A percentile compares a stretch with the other conserved stretches of the same genome.
Conservation (phyloP, 768 basidiomycete species). For the Mycena chlorophos region DNA sequence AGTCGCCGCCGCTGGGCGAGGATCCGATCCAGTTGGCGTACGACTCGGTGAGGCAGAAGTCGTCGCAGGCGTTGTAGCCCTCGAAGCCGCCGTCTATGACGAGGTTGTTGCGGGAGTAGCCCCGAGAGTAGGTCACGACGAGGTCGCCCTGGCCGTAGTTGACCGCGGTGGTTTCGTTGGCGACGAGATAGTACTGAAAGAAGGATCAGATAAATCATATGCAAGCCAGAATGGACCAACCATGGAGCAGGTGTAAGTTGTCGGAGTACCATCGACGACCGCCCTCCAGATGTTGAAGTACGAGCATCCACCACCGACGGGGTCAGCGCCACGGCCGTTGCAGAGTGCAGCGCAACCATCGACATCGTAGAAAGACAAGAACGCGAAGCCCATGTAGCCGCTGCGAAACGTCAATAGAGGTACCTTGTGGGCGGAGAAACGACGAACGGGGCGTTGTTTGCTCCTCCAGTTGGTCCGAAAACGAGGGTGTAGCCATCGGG, state of each 20-base stretch:
- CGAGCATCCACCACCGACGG: slow-evolving; percentile 44
- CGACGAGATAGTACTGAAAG: slow-evolving; percentile 13
- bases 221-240: slow-evolving; percentile 28
- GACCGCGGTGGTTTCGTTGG: slow-evolving; percentile 14
- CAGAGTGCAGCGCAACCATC: slow-evolving; percentile 44
- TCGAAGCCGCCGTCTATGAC: slow-evolving; percentile 18
- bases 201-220: slow-evolving; percentile 34
- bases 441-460: slow-evolving; percentile 48
- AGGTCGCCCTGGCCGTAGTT: slow-evolving; percentile 15
- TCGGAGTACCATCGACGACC: slow-evolving; percentile 42
- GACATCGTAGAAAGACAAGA: slow-evolving; percentile 48
- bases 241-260: slow-evolving; percentile 49
- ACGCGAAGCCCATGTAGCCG: slow-evolving; percentile 52
- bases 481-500: slow-evolving; percentile 49
- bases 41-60: slow-evolving; percentile 14
- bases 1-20: neutral
- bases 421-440: neutral
- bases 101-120: slow-evolving; percentile 12
- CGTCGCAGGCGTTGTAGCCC: slow-evolving; percentile 8
- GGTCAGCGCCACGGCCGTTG: slow-evolving; percentile 42
- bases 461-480: slow-evolving; percentile 46
- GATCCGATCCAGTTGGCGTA: slow-evolving; percentile 20
- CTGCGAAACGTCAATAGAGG: neutral
- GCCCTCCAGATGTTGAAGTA: slow-evolving; percentile 56
- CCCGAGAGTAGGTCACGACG: slow-evolving; percentile 13